Evolutionary conservation across 176 grass and related monocot species (phyloP).

Genomic region (Avena sativa): DNA sequence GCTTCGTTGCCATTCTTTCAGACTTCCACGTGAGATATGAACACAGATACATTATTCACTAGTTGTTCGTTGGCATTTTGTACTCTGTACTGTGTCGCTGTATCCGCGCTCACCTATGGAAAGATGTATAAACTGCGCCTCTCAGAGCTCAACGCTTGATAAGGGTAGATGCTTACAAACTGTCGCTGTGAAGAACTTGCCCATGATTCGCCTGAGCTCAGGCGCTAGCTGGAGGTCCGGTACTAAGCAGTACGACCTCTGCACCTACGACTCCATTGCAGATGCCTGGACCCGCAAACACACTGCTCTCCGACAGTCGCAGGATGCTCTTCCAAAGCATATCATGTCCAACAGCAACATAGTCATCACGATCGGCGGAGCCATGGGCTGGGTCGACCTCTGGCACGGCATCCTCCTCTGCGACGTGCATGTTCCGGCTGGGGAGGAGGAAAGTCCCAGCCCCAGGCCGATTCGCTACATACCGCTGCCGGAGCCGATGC

Average conservation of each 20-base stretch:
- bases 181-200: background rate
- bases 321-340: background rate
- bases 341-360: background rate
- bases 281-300: background rate
- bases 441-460: background rate
- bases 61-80: no score
- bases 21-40: no score
- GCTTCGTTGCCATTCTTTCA: background rate
- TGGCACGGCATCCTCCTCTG: no score
- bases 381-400: constrained; percentile 2
- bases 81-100: no score
- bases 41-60: no score
- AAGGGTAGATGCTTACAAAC: background rate
- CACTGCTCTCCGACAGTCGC: background rate
- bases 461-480: background rate
- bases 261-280: background rate
- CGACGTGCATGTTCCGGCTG: background rate
- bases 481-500: constrained; percentile 1
- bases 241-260: background rate
- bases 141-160: background rate
- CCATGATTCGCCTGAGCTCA: no score
- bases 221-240: background rate
- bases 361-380: background rate
- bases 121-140: background rate
- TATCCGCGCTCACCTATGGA: no score